Conservation (phyloP, 2,329 filamentous ascomycete genomes). For the Hypoxylon sp. region DNA sequence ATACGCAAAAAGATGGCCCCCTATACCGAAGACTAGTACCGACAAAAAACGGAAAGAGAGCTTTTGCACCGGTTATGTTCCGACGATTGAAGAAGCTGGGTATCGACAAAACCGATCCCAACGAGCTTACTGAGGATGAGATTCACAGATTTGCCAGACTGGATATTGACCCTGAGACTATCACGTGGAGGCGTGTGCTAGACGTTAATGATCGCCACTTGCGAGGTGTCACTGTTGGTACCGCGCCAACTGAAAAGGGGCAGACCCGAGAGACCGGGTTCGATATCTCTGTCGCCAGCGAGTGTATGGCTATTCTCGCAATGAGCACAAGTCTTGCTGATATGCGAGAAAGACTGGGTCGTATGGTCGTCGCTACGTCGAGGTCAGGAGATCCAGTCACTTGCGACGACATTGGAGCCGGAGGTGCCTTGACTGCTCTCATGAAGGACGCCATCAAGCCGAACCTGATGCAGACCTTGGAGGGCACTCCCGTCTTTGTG, state of each 20-base stretch:
- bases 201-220: conserved; percentile 98
- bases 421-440: conserved; percentile 90
- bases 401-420: conserved; percentile 93
- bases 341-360: conserved; percentile 92
- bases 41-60: conserved; percentile 87
- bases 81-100: conserved; percentile 94
- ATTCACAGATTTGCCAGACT: conserved; percentile 89
- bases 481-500: conserved; percentile 97
- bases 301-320: conserved; percentile 98
- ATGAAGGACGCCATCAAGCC: conserved; percentile 99
- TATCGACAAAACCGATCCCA: conserved; percentile 93
- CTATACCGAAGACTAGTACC: conserved; percentile 92
- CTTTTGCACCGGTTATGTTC: conserved; percentile 92
- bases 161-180: conserved; percentile 96
- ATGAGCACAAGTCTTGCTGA: conserved; percentile 89
- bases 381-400: conserved; percentile 90
- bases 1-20: conserved; percentile 90
- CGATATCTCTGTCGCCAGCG: conserved; percentile 96
- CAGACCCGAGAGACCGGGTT: conserved; percentile 91
- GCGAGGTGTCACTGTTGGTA: conserved; percentile 88
- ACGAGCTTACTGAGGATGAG: conserved; percentile 92
- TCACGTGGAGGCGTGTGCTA: conserved; percentile 95
- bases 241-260: conserved; percentile 91
- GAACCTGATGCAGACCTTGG: conserved; percentile 97
- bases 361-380: conserved; percentile 95